Evolutionary conservation across 2,329 filamentous ascomycete genomes (phyloP), one percentile per base, ranked within the genome.

Genomic region (Xylogone sp.): DNA sequence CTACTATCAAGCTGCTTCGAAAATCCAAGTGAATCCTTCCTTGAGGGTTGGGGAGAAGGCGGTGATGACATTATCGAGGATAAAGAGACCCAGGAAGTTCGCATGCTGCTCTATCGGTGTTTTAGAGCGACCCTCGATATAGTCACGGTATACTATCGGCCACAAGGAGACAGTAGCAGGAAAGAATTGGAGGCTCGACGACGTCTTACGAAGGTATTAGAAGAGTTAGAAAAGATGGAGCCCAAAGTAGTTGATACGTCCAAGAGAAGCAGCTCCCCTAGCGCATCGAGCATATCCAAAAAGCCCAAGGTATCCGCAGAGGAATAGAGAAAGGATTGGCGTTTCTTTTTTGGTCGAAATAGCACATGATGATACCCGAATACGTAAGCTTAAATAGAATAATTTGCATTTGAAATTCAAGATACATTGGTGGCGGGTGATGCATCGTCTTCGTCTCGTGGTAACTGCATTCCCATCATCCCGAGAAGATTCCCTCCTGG

Each of bases 401-500:
- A 39, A 16, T 16, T 16, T 6, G 34, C 10, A 9, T 16, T 16
- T 18, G 4, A 39, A 16, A 31, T 13, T 16, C 34, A 39, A 9
- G 12, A 9, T 39, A 16, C 4, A 4, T 39, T 53, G 12, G 44
- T 45, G 29, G 42, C 18, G 48, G 45, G 21, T 34, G 34, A 45
- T 4, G 18, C 18, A 39, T 82, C 78, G 21, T 80, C 84, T 54
- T 93, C 90, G 62, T 96, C 90, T 53, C 88, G 78, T 0, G 93
- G 93, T 53, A 97, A 74, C 42, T 82, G 78, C 58, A 97, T 75
- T 0, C 91, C 91, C 86, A 97, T 87, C 71, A 95, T 80, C 6
- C 85, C 86, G 62, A 99, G 78, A 54, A 99, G 74, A 65, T 97
- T 97, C 1, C 92, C 85, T 2, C 88, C 88, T 1, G 94, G 94